Evolutionary conservation across 140 eudicot genomes (phyloP).

Genomic region (Anethum foeniculum): DNA sequence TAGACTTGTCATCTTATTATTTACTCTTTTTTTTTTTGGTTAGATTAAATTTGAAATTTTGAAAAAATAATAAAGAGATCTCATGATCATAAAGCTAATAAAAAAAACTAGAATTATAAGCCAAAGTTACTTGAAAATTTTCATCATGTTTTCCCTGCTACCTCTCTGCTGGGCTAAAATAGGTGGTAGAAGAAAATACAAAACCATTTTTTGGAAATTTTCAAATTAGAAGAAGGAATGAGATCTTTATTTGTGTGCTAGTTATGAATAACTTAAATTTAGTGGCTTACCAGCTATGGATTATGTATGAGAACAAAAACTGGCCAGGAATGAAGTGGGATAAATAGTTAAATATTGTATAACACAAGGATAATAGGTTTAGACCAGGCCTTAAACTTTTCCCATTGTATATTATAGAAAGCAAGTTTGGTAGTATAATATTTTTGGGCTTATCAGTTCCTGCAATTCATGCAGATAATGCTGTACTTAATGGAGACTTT

Average conservation of each 20-base stretch:
- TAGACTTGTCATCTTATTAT: conserved; percentile 1
- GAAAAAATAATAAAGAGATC: not conserved
- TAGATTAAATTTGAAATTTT: not conserved
- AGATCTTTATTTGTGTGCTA: not conserved
- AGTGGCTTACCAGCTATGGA: not conserved
- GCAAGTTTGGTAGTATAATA: not conserved
- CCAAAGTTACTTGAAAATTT: not conserved
- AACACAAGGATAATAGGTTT: not conserved
- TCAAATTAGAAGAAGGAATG: not conserved
- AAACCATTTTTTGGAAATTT: not conserved
- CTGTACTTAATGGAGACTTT: conserved; percentile 82
- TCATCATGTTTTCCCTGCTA: not conserved
- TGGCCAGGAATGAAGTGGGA: not conserved
- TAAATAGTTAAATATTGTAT: not conserved
- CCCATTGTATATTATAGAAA: not conserved
- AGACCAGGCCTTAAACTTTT: not conserved
- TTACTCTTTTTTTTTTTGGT: too few species aligned
- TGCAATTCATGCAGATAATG: conserved; percentile 44
- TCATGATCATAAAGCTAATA: not conserved
- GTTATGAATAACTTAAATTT: not conserved
- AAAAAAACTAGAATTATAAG: not conserved
- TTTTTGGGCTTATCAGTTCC: not conserved
- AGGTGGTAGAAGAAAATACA: not conserved
- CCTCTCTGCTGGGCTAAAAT: not conserved
- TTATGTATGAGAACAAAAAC: not conserved